Conservation (phyloP, 1,284 basidiomycete genomes). For the Xerocomus cyaneibrunnescens region DNA sequence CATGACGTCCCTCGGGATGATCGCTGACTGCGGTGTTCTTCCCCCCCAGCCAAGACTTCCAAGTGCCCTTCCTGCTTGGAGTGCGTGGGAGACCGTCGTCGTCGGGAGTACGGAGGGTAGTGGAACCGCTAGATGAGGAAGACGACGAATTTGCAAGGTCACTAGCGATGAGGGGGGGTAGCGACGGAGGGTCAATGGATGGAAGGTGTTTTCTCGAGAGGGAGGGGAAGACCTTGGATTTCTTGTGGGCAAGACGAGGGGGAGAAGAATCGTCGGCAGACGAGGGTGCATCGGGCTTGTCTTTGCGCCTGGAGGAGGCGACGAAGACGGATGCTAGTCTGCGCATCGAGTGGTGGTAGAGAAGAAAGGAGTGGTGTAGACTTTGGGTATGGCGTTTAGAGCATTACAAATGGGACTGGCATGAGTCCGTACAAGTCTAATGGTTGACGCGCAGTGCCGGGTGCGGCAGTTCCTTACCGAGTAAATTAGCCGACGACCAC, state of each 20-base stretch:
- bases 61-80: constrained; percentile 44
- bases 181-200: constrained; percentile 12
- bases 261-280: constrained; percentile 19
- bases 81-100: constrained; percentile 48
- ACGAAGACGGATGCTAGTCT: constrained; percentile 54
- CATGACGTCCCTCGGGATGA: constrained; percentile 21
- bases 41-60: constrained; percentile 51
- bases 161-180: constrained; percentile 22
- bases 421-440: constrained; percentile 12
- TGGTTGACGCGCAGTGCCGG: constrained; percentile 3
- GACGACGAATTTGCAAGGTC: constrained; percentile 45
- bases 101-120: constrained; percentile 59
- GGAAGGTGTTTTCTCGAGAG: constrained; percentile 32
- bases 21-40: constrained; percentile 37
- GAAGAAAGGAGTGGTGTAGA: constrained; percentile 19
- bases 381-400: constrained; percentile 16
- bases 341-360: constrained; percentile 42
- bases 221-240: constrained; percentile 23
- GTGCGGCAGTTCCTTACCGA: constrained; percentile 28
- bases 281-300: constrained; percentile 41
- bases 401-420: constrained; percentile 39
- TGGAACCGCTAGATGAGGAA: constrained; percentile 59
- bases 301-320: constrained; percentile 44
- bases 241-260: constrained; percentile 19
- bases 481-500: too few relatives aligned